A percentile compares a stretch with the other conserved stretches of the same genome.
phyloP scores from a whole-genome alignment of 2,329 filamentous ascomycete genomes.

The Plectosphaerella plurivora region DNA sequence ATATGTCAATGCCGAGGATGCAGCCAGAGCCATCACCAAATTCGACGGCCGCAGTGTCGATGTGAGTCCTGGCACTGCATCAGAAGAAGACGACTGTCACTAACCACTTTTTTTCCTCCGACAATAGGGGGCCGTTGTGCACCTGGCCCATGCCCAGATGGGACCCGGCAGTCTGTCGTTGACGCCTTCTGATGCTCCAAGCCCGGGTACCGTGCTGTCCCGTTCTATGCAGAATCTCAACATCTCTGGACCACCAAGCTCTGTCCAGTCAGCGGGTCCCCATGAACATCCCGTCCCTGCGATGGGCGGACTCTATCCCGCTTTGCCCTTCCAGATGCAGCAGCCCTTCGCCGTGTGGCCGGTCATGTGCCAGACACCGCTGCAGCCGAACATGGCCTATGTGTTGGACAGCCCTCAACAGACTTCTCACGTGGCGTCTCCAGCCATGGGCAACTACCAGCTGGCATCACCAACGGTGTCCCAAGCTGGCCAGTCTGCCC shows the following conservation, averaged over 20 bases:
- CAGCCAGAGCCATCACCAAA: constrained; percentile 1
- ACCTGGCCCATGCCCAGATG: not conserved
- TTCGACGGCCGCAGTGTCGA: constrained; percentile 8
- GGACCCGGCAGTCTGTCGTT: not conserved
- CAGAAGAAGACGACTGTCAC: not conserved
- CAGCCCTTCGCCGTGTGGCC: constrained; percentile 25
- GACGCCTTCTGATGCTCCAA: not conserved
- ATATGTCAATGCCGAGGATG: constrained; percentile 2
- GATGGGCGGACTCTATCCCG: not conserved
- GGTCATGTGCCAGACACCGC: constrained; percentile 24
- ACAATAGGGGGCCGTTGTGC: not conserved
- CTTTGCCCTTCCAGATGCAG: constrained; percentile 14
- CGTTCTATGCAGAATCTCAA: constrained; percentile 7
- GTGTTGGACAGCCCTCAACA: constrained; percentile 16
- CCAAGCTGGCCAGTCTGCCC: constrained; percentile 3
- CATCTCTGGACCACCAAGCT: not conserved
- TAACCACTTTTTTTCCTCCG: not conserved
- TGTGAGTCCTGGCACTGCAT: not conserved
- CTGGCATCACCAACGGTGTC: constrained; percentile 16
- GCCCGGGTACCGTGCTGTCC: not conserved
- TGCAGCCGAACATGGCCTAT: constrained; percentile 21
- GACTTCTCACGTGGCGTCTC: not conserved
- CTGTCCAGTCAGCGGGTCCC: not conserved
- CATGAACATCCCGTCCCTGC: not conserved
- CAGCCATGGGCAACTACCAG: constrained; percentile 3